These are phyloP conservation scores for Parasarocladium wereldwijsianum DNA, from an alignment of 2,329 filamentous ascomycete genomes.

Conservation along the genomic window DNA sequence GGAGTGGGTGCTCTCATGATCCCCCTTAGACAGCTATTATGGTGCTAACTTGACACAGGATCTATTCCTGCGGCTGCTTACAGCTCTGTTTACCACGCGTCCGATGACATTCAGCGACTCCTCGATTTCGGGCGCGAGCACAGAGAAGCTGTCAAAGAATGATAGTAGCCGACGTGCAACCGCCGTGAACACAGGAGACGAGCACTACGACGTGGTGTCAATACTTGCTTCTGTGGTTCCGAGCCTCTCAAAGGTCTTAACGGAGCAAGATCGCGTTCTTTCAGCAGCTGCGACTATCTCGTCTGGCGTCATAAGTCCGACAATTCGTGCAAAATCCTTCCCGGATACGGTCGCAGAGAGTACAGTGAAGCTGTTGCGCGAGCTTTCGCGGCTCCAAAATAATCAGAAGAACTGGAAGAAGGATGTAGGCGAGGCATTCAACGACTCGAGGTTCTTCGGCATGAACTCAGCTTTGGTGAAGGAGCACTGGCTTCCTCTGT, in stretches of 20 bases:
- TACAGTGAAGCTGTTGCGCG: conserved; percentile 58
- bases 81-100: conserved; percentile 86
- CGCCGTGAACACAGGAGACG: conserved; percentile 22
- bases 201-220: conserved; percentile 61
- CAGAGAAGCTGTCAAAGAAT: conserved; percentile 22
- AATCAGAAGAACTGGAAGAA: conserved; percentile 87
- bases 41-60: conserved; percentile 42
- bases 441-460: conserved; percentile 76
- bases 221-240: conserved; percentile 70
- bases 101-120: conserved; percentile 57
- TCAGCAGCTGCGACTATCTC: conserved; percentile 70
- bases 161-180: conserved; percentile 22
- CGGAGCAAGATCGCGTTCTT: conserved; percentile 72
- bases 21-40: background rate
- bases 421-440: conserved; percentile 83
- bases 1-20: conserved; percentile 42
- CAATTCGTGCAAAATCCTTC: conserved; percentile 71
- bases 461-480: conserved; percentile 50
- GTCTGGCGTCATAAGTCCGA: conserved; percentile 65
- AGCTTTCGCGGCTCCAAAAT: conserved; percentile 62
- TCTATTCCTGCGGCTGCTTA: conserved; percentile 72
- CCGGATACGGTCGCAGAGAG: conserved; percentile 67
- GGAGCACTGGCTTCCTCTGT: conserved; percentile 64
- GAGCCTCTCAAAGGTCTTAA: conserved; percentile 66
- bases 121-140: conserved; percentile 17